Evolutionary conservation across 768 basidiomycete species (phyloP).

Genomic region (Antrodiella citrinella): DNA sequence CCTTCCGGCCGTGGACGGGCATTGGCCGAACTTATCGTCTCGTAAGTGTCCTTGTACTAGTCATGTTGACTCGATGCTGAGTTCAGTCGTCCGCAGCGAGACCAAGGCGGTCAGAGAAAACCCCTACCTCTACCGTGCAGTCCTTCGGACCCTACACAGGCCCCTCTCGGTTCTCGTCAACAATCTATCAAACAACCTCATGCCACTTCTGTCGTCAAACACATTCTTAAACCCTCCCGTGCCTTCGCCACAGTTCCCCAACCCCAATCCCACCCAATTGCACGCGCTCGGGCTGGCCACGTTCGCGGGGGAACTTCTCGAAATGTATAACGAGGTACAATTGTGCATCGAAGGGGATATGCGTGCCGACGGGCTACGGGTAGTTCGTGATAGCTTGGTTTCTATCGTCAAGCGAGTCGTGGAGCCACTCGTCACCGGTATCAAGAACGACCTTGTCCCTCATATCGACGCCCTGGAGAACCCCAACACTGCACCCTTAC

Average conservation of each 20-base stretch:
- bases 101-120: conserved; percentile 57
- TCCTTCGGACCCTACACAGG: conserved; percentile 65
- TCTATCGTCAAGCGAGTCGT: conserved; percentile 61
- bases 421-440: conserved; percentile 51
- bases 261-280: conserved; percentile 56
- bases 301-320: conserved; percentile 69
- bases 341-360: conserved; percentile 54
- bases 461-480: conserved; percentile 56
- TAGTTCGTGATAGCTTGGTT: conserved; percentile 60
- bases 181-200: conserved; percentile 59
- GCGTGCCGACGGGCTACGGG: conserved; percentile 61
- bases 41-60: conserved; percentile 52
- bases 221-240: conserved; percentile 46
- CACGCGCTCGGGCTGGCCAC: conserved; percentile 63
- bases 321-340: conserved; percentile 57
- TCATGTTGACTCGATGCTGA: no score
- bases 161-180: conserved; percentile 69
- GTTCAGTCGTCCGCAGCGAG: no score
- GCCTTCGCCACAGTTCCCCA: conserved; percentile 41
- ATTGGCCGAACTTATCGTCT: conserved; percentile 60
- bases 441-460: conserved; percentile 54
- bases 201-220: conserved; percentile 59
- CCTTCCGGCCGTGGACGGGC: conserved; percentile 65
- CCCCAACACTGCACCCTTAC: conserved; percentile 15
- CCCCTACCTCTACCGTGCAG: conserved; percentile 57